Evolutionary conservation across 768 basidiomycete genomes (phyloP), one percentile per base, ranked within the genome.

Genomic region (Mycena floridula): DNA sequence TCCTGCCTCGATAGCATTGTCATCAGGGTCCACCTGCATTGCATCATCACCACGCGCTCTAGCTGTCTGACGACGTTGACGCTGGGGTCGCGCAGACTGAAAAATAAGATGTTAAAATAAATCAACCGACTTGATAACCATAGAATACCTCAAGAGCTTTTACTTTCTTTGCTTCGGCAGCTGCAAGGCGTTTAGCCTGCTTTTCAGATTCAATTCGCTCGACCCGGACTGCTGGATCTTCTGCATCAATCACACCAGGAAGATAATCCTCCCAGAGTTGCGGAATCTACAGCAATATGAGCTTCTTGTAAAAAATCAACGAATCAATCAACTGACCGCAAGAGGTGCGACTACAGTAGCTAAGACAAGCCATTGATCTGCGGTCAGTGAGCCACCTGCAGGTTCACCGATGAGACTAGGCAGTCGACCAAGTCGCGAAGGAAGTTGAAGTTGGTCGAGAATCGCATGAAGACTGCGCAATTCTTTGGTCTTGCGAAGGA

Each of bases 291-390:
- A 23, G 38, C 13, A 40, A 43, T 42, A 30, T 45, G 16, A 25
- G 32, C 3, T 28, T 40, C 22, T 13, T 16, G 21, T 2, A 42
- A 18, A 13, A 40, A 26, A 27, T 25, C 22, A 35, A 15, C 8
- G 38, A 32, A 24, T 28, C n/a, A 12, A 25, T 15, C 26, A 32
- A 53, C 59, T 26, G 47, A 65, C 62, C 0, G 53, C 48, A 2
- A 65, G 44, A 0, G 66, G 65, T 0, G 56, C 58, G 20, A 62
- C 50, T 15, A 64, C 50, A 0, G 55, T 61, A 0, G 54, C 53
- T 2, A 63, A 48, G 9, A 63, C 27, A 0, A 59, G 48, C 68
- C 65, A 62, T 32, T 64, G 58, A 41, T 67, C 65, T 0, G 63
- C 65, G 4, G 59, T 64, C 1, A 66, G 47, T 3, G 59, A 63